Evolutionary conservation across 768 basidiomycete species (phyloP), one percentile per base, ranked within the genome.

Genomic region (Hygrocybe punicea): DNA sequence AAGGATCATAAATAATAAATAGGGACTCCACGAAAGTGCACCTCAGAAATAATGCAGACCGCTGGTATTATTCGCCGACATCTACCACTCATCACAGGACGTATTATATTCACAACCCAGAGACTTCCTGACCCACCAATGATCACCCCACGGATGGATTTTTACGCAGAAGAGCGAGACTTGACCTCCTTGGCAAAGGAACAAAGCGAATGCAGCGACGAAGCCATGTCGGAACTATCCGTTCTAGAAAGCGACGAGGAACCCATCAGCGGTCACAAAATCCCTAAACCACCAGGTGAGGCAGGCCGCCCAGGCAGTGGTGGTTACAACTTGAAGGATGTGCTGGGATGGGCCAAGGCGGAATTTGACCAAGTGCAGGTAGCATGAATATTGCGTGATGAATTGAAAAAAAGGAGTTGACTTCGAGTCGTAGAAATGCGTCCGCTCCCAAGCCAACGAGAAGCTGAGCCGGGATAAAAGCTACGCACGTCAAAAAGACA

Each of bases 211-310:
- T 10, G n/a, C 50, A 36, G 19, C 35, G 36, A 39, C 11, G 13
- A 47, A 17, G 11, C 45, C 21, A 23, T 19, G 35, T 35, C 9
- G 4, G 34, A 25, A 37, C 7, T 40, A n/a, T 23, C 17, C 4
- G 14, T n/a, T 21, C 34, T 24, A n/a, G 47, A 48, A 48, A 21
- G 19, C 47, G 23, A 48, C 19, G 47, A 48, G 14, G 47, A 21
- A 14, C 14, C 16, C 16, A 23, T 14, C 23, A 23, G 14, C 6
- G 47, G 19, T 21, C 14, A 16, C 17, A 21, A 48, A 53, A 61
- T 61, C 46, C 40, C 53, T 17, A 69, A 68, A 45, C 67, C 67
- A 13, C 17, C 17, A 2, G 61, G 63, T 1, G 57, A 67, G 35
- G 57, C 62, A 9, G 67, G 67, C 2, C 39, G 39, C 3, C 63